Conservation (phyloP, 202 grass and related monocot genomes). For the Setaria viridis region DNA sequence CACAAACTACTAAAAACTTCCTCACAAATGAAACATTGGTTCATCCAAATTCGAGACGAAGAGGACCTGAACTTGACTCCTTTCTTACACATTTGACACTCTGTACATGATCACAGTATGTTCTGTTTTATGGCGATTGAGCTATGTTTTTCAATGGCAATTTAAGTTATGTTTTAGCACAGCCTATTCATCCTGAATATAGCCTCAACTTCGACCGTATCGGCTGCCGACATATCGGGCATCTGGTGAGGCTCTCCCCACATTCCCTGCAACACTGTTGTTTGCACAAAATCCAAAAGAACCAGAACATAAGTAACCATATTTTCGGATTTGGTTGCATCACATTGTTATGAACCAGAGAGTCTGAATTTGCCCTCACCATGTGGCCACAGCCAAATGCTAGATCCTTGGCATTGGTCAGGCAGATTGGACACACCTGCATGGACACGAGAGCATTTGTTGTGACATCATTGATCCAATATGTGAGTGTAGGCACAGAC, state of each 20-base stretch:
- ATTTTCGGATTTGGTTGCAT: background rate
- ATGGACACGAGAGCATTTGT: conserved; percentile 14
- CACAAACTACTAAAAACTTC: background rate
- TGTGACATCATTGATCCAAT: background rate
- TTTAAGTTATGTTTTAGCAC: background rate
- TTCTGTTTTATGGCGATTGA: background rate
- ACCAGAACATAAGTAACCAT: background rate
- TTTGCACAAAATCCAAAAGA: background rate
- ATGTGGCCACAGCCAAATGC: conserved; percentile 91
- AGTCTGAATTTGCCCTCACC: conserved; percentile 54
- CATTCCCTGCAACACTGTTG: conserved; percentile 92
- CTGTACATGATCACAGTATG: background rate
- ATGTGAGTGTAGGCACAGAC: too few relatives aligned
- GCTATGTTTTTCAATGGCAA: background rate
- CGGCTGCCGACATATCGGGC: conserved; percentile 79
- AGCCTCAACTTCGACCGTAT: conserved; percentile 81
- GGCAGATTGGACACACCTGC: conserved; percentile 87
- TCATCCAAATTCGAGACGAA: background rate
- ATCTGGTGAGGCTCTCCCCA: conserved; percentile 74
- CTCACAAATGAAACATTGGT: background rate
- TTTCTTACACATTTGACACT: background rate
- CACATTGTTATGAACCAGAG: background rate
- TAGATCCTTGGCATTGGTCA: conserved; percentile 78
- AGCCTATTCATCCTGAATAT: conserved; percentile 54
- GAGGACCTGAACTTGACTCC: background rate